Evolutionary conservation across 2,329 filamentous ascomycete genomes (phyloP), one percentile per base, ranked within the genome.

Genomic region (Monosporascus sp.): DNA sequence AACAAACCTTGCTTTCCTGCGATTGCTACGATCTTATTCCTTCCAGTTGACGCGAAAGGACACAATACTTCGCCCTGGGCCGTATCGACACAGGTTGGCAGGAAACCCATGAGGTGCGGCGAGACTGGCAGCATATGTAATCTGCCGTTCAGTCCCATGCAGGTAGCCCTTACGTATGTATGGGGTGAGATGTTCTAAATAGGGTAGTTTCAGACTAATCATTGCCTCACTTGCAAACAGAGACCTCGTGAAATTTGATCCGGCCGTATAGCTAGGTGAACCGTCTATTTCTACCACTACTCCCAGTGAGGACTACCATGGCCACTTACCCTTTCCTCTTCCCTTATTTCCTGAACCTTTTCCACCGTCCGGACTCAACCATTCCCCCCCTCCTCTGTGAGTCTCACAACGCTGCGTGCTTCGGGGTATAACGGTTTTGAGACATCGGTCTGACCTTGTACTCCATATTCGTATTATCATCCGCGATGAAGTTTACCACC

Each of bases 401-500:
- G 39, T 24, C 24, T 11, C 39, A 24, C 39, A 42, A 20, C 31
- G 22, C 39, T 7, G 39, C 39, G 18, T 42, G 18, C 9, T 42
- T 53, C 50, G 38, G 18, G 24, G 41, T 48, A 42, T 39, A 44
- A 17, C n/a, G 20, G 42, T 46, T 31, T 46, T 24, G 9, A 38
- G 41, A 27, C 37, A 48, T 18, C 37, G 42, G 44, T 46, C 45
- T n/a, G 44, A 2, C 47, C 37, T 48, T 34, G 20, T 48, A 31
- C 46, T 38, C 45, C 20, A 25, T 20, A 25, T 25, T 17, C 18
- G 17, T n/a, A 46, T 36, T 24, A 27, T 18, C 36, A 22, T 22
- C 25, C 51, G 52, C 17, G 50, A 60, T 60, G 57, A 55, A 46
- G 37, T 45, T 9, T 34, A 52, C 22, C n/a, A 18, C 34, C 7